phyloP scores from a whole-genome alignment of 202 grass and related monocot species.

The Setaria viridis region DNA sequence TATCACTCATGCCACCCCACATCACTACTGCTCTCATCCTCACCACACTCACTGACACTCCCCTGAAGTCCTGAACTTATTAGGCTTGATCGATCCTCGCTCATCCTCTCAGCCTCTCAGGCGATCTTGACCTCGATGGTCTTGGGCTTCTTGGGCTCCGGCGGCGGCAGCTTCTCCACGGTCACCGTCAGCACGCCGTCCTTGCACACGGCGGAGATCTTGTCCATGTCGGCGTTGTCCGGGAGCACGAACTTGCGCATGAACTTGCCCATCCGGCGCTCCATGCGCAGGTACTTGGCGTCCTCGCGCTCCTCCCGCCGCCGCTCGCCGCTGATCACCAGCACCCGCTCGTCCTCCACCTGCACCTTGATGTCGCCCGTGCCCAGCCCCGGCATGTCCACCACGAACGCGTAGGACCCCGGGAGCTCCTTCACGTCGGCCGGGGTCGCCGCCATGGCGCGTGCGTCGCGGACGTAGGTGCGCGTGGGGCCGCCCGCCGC shows the following conservation, averaged over 20 bases:
- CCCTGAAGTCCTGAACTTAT: not conserved
- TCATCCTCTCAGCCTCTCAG: slow-evolving; percentile 41
- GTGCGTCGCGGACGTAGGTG: slow-evolving; percentile 81
- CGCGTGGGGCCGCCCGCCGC: slow-evolving; percentile 58
- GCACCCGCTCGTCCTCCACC: slow-evolving; percentile 77
- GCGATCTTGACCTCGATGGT: slow-evolving; percentile 92
- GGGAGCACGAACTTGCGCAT: slow-evolving; percentile 90
- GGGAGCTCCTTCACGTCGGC: slow-evolving; percentile 90
- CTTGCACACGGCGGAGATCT: slow-evolving; percentile 72
- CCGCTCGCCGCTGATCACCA: slow-evolving; percentile 85
- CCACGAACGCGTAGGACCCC: slow-evolving; percentile 65
- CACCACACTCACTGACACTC: not conserved
- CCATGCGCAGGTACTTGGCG: slow-evolving; percentile 78
- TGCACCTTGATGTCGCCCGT: slow-evolving; percentile 88
- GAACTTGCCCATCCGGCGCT: slow-evolving; percentile 85
- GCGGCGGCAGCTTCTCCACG: slow-evolving; percentile 85
- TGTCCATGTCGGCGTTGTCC: slow-evolving; percentile 75
- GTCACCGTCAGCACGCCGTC: slow-evolving; percentile 87
- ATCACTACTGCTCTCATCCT: not conserved
- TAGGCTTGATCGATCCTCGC: not conserved
- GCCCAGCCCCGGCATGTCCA: slow-evolving; percentile 89
- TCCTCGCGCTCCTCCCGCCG: slow-evolving; percentile 69
- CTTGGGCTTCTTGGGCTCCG: slow-evolving; percentile 96
- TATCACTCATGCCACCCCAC: no score
- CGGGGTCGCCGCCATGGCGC: slow-evolving; percentile 82